A percentile compares a stretch with the other conserved stretches of the same genome.
phyloP scores from a whole-genome alignment of 305 asterid species.

The Plantago lanceolata region DNA sequence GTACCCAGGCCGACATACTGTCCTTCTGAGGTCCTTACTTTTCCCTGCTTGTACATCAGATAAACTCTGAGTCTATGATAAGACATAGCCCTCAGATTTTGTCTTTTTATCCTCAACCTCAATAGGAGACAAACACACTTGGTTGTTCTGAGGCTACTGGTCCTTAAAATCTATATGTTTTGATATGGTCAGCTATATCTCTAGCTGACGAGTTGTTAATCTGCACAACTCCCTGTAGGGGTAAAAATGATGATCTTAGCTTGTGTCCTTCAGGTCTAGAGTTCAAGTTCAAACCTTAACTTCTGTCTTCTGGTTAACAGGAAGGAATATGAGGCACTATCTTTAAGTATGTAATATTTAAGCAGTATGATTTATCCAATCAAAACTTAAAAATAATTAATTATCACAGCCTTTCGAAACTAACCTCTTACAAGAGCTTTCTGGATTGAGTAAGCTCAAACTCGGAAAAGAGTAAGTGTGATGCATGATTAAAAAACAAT shows the following conservation, averaged over 20 bases:
- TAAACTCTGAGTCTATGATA: not conserved
- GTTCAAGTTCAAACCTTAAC: slow-evolving; percentile 10
- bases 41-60: slow-evolving; percentile 17
- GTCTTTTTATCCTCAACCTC: slow-evolving; percentile 1
- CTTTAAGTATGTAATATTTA: not conserved
- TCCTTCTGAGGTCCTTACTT: slow-evolving; percentile 69
- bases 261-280: slow-evolving; percentile 13
- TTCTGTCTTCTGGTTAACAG: slow-evolving; percentile 9
- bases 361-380: not conserved
- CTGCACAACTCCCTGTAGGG: not conserved
- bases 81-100: slow-evolving; percentile 4
- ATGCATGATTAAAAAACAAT: slow-evolving; percentile 7
- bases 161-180: slow-evolving; percentile 7
- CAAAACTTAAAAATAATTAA: slow-evolving; percentile 15
- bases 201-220: slow-evolving; percentile 15
- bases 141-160: slow-evolving; percentile 9
- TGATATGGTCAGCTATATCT: slow-evolving; percentile 12
- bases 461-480: slow-evolving; percentile 2
- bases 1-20: slow-evolving; percentile 67
- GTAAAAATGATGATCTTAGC: not conserved
- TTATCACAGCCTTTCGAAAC: slow-evolving; percentile 7
- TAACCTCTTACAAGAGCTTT: slow-evolving; percentile 16
- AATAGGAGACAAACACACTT: slow-evolving; percentile 3
- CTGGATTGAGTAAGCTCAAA: slow-evolving; percentile 15
- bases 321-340: not conserved